Percentiles rank a stretch among this genome's conserved stretches.
Conservation (phyloP, 1,284 basidiomycete genomes). For the Meripilus lineatus region DNA sequence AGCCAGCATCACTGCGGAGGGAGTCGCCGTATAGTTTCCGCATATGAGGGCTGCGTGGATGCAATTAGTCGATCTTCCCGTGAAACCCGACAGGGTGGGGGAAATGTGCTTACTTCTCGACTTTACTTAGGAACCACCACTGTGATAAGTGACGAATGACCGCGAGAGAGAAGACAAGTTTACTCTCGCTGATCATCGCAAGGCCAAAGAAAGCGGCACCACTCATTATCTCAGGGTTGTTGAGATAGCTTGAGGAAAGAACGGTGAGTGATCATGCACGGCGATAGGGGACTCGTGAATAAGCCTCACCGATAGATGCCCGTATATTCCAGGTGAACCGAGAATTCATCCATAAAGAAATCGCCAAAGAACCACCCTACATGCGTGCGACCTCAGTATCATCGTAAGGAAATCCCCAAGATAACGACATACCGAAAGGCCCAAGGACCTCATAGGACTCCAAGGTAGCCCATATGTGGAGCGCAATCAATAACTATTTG, state of each 20-base stretch:
- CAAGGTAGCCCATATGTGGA: conserved; percentile 89
- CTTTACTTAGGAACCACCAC: conserved; percentile 87
- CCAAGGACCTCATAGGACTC: conserved; percentile 93
- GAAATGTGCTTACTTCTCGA: conserved; percentile 87
- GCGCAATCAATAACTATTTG: conserved; percentile 71
- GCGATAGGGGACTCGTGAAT: neutral
- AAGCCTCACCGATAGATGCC: conserved; percentile 82
- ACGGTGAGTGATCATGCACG: conserved; percentile 1
- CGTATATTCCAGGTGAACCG: conserved; percentile 88
- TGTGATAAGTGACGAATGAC: conserved; percentile 80
- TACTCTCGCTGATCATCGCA: conserved; percentile 85
- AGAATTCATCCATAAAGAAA: conserved; percentile 96
- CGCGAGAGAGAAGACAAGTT: conserved; percentile 82
- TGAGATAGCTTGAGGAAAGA: conserved; percentile 61
- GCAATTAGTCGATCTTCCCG: too few species aligned
- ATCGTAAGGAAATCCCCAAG: conserved; percentile 1
- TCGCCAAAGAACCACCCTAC: conserved; percentile 96
- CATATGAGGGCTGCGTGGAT: conserved; percentile 84
- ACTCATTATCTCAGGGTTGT: conserved; percentile 96
- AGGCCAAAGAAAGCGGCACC: conserved; percentile 95
- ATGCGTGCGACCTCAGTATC: neutral
- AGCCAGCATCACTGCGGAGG: conserved; percentile 90
- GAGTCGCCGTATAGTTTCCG: conserved; percentile 90
- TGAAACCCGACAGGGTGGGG: neutral
- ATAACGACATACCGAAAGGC: conserved; percentile 62